Evolutionary conservation across 1,284 basidiomycete genomes (phyloP), one percentile per base, ranked within the genome.

Genomic region (Takashimella koratensis): DNA sequence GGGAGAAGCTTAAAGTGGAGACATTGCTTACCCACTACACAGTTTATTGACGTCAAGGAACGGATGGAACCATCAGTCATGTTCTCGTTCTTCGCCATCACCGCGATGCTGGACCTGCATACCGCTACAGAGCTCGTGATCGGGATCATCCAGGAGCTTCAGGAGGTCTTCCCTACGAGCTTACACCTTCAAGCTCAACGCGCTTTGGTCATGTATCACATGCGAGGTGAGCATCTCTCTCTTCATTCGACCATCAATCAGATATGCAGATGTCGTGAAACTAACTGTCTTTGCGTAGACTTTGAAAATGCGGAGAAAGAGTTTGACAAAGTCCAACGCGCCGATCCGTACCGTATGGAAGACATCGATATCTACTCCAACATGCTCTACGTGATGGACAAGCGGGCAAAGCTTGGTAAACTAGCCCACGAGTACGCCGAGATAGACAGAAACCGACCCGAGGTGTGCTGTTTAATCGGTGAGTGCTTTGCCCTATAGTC

Each of bases 341-440:
- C 86, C 41, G 94, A 98, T 71, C 94, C 94, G 3, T 88, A 86
- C 76, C 83, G 94, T 22, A 84, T 97, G 57, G 96, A 98, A 63
- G 91, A 97, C 64, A 87, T 98, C 49, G 95, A 98, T 70, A 86
- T 97, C 50, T 95, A 91, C 73, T 96, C 93, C 52, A 97, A 98
- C 71, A 95, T 98, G 67, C 82, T 98, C 41, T 98, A 98, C 74
- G 91, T 98, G 4, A 90, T 90, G 53, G 89, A 94, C 66, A 91
- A 91, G 64, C 82, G 83, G 40, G 80, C 90, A 26, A 92, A 94
- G 71, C 79, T 99, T 27, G 92, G 93, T 12, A 86, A 87, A 69
- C 81, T 99, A 22, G 95, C 95, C 10, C 92, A 96, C 68, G 88
- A 90, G 70, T 97, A 88, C 76, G 83, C 92, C 30, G 82, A 84